Evolutionary conservation across 2,329 filamentous ascomycete species (phyloP).

Genomic region (Aspergillus felis): DNA sequence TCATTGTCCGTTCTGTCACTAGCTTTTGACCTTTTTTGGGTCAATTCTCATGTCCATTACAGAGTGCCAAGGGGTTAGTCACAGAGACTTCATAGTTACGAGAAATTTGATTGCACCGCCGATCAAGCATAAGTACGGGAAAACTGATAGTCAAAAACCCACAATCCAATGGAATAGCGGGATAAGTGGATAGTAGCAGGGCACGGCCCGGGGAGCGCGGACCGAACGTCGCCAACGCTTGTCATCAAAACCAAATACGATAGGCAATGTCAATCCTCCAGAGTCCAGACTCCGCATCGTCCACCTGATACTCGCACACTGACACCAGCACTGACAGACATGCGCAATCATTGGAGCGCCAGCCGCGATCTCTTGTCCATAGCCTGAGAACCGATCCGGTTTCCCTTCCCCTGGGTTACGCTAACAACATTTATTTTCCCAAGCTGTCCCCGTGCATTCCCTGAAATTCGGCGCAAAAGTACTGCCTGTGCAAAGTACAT

Average conservation of each 20-base stretch:
- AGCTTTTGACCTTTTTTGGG: not conserved
- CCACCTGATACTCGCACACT: not conserved
- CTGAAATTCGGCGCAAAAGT: constrained; percentile 3
- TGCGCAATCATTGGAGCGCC: constrained; percentile 11
- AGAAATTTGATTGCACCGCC: too few relatives aligned
- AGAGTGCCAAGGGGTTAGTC: not conserved
- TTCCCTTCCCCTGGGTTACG: not conserved
- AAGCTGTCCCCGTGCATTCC: not conserved
- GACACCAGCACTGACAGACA: not conserved
- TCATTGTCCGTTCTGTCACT: not conserved
- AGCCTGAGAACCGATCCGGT: constrained; percentile 9
- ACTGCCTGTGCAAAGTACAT: not conserved
- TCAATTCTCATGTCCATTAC: not conserved
- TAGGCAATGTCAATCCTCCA: constrained; percentile 11
- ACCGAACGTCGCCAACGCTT: constrained; percentile 16
- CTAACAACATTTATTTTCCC: not conserved
- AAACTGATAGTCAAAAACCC: not conserved
- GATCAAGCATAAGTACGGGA: not conserved
- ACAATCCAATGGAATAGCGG: not conserved
- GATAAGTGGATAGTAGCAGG: constrained; percentile 2
- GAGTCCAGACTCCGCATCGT: constrained; percentile 8
- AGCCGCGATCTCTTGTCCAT: constrained; percentile 4
- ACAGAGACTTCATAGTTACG: not conserved
- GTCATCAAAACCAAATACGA: constrained; percentile 14
- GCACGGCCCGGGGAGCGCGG: constrained; percentile 16